Percentiles rank a stretch among this genome's conserved stretches.
phyloP scores from a whole-genome alignment of 1,139 yeast species.

The Lodderomyces jiufengensis region DNA sequence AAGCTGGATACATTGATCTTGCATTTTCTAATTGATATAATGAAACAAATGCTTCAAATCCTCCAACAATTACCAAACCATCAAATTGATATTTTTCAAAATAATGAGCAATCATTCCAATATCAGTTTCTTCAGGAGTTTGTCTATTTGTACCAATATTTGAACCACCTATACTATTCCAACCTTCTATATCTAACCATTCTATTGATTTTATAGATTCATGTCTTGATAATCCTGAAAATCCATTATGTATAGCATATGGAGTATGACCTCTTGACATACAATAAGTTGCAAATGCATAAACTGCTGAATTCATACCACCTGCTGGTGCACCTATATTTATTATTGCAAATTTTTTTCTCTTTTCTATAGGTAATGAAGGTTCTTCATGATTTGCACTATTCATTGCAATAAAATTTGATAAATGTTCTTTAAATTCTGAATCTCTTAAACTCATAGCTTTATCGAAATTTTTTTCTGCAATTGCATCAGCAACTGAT shows the following conservation, averaged over 20 bases:
- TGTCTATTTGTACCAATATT: conserved; percentile 80
- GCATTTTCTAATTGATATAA: conserved; percentile 64
- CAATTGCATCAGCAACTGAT: conserved; percentile 66
- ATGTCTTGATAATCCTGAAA: conserved; percentile 72
- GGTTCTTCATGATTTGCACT: conserved; percentile 62
- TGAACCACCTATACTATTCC: conserved; percentile 76
- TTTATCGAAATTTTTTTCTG: conserved; percentile 53
- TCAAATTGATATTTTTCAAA: conserved; percentile 70
- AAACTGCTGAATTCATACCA: conserved; percentile 74
- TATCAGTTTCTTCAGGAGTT: conserved; percentile 62
- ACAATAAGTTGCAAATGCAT: conserved; percentile 72
- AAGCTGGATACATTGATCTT: conserved; percentile 62
- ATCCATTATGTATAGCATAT: conserved; percentile 72
- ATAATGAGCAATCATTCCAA: conserved; percentile 73
- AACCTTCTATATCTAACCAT: conserved; percentile 70
- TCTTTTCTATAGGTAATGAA: conserved; percentile 49
- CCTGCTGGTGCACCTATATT: conserved; percentile 86
- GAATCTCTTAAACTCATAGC: conserved; percentile 70
- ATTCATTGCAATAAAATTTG: conserved; percentile 57
- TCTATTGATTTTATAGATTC: conserved; percentile 59
- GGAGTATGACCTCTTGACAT: conserved; percentile 73
- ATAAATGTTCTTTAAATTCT: conserved; percentile 64
- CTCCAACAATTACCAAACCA: conserved; percentile 74
- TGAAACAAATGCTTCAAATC: conserved; percentile 74
- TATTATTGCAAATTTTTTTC: conserved; percentile 65